phyloP scores from a whole-genome alignment of 192 early-diverging fungal genomes.

The Coemansia sp. region DNA sequence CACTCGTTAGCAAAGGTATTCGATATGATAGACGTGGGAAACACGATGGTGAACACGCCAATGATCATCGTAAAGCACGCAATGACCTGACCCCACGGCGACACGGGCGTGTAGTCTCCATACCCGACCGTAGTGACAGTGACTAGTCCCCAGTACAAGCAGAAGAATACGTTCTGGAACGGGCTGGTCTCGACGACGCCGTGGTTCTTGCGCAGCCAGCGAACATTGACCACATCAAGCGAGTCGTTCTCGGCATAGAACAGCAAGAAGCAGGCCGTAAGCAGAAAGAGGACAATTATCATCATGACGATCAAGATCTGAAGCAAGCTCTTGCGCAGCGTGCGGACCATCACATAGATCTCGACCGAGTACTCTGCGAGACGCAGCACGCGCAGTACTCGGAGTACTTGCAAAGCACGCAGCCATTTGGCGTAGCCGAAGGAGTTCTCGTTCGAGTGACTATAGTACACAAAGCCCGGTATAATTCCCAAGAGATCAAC shows the following conservation, averaged over 20 bases:
- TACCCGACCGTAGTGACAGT: constrained; percentile 59
- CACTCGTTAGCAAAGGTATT: constrained; percentile 58
- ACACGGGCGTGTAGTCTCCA: constrained; percentile 55
- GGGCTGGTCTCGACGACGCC: constrained; percentile 48
- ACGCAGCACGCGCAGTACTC: constrained; percentile 41
- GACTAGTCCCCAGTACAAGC: constrained; percentile 56
- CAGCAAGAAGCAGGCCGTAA: constrained; percentile 40
- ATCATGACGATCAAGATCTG: constrained; percentile 49
- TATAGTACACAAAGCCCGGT: constrained; percentile 32
- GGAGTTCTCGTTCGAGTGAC: not conserved
- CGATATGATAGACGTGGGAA: constrained; percentile 59
- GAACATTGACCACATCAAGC: constrained; percentile 20
- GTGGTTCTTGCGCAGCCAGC: constrained; percentile 48
- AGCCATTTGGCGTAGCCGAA: constrained; percentile 44
- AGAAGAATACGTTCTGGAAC: constrained; percentile 55
- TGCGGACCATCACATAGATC: constrained; percentile 47
- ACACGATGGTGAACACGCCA: constrained; percentile 57
- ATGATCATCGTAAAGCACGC: constrained; percentile 54
- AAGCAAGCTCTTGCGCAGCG: constrained; percentile 33
- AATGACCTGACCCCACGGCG: constrained; percentile 52
- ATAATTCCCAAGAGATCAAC: constrained; percentile 40
- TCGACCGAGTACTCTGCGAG: constrained; percentile 47
- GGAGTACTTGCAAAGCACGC: constrained; percentile 42
- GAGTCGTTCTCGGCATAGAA: constrained; percentile 50
- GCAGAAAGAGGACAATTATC: constrained; percentile 29